Base-by-base conservation (phyloP, 1,284 basidiomycete species). In the Apiotrichum montevideense region DNA sequence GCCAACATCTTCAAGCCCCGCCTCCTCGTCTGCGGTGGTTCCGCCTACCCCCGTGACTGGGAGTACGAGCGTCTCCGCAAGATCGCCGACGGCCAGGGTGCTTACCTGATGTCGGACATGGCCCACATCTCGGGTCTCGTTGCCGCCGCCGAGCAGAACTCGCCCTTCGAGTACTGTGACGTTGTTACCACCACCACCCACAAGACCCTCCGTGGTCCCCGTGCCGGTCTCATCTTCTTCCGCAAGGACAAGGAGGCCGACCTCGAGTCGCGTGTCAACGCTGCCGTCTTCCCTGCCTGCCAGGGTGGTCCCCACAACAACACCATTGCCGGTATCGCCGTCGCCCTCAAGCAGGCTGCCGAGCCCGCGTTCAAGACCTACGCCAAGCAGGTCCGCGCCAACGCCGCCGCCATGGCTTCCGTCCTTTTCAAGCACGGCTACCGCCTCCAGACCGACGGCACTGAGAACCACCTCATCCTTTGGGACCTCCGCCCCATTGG, bases 261-360 rank as follows among this genome's bases (percentile, higher is more conserved):
- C 71, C 84, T 98, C 54, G 95, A 98, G 83, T 88, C 88, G 54
- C 88, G 92, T 56, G 87, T 99, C 72, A 98, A 98, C 78, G 90
- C 94, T 48, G 93, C 96, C 62, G 96, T 99, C 67, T 99, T 99
- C 87, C 96, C 96, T 57, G 96, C 96, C 46, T 98, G 95, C 85
- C 96, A 98, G 81, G 96, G 96, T 80, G 96, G 96, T 52, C 96
- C 96, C 51, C 96, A 98, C 83, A 98, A 98, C 83, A 95, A 98
- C 82, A 93, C 96, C 65, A 98, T 99, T 62, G 95, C 95, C 53
- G 92, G 86, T 75, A 84, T 99, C 66, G 94, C 94, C 55, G 95
- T 94, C 21, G 83, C 96, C n/a, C 86, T 99, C 64, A 87, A 88
- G 73, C 96, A 98, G 78, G 96, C 86, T 42, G 82, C 88, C 64